These are phyloP conservation scores for Acanthamoeba pearcei DNA, from an alignment of 208 protist species.

Conservation along the genomic window DNA sequence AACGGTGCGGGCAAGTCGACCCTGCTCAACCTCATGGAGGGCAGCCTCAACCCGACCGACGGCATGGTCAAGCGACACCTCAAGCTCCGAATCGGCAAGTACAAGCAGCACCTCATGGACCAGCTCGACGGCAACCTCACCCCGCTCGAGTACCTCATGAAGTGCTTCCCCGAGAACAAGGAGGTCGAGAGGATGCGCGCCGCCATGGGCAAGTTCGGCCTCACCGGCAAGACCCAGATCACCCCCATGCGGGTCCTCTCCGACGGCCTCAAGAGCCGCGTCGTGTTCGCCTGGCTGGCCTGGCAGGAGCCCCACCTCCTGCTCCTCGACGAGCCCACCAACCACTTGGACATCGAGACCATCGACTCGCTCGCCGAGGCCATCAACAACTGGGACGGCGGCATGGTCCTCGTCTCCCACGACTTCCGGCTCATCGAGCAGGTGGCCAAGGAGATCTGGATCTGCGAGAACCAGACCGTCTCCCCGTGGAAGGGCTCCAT, in stretches of 20 bases:
- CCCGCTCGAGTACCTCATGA: slow-evolving; percentile 95
- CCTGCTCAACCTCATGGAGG: slow-evolving; percentile 87
- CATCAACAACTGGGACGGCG: slow-evolving; percentile 91
- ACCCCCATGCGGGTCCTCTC: slow-evolving; percentile 95
- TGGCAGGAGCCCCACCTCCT: slow-evolving; percentile 90
- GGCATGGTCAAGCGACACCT: slow-evolving; percentile 84
- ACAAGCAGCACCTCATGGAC: slow-evolving; percentile 97
- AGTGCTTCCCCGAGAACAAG: slow-evolving; percentile 92
- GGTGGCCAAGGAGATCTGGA: slow-evolving; percentile 97
- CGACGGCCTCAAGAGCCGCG: slow-evolving; percentile 96
- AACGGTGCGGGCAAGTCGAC: slow-evolving; percentile 90
- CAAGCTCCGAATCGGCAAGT: slow-evolving; percentile 90
- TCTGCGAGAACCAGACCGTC: slow-evolving; percentile 91
- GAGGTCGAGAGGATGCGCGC: slow-evolving; percentile 92
- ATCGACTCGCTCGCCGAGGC: slow-evolving; percentile 92
- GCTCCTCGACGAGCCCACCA: slow-evolving; percentile 95
- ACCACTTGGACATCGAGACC: slow-evolving; percentile 98
- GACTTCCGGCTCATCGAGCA: slow-evolving; percentile 96
- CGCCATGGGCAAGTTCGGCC: slow-evolving; percentile 93
- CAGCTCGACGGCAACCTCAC: slow-evolving; percentile 95
- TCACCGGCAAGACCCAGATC: slow-evolving; percentile 93
- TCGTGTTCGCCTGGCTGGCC: slow-evolving; percentile 96
- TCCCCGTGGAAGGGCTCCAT: slow-evolving; percentile 82
- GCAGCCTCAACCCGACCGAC: slow-evolving; percentile 81
- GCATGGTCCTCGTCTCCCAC: slow-evolving; percentile 97